These are phyloP conservation scores for Galerina marginata DNA, from an alignment of 768 basidiomycete genomes.

Conservation along the genomic window DNA sequence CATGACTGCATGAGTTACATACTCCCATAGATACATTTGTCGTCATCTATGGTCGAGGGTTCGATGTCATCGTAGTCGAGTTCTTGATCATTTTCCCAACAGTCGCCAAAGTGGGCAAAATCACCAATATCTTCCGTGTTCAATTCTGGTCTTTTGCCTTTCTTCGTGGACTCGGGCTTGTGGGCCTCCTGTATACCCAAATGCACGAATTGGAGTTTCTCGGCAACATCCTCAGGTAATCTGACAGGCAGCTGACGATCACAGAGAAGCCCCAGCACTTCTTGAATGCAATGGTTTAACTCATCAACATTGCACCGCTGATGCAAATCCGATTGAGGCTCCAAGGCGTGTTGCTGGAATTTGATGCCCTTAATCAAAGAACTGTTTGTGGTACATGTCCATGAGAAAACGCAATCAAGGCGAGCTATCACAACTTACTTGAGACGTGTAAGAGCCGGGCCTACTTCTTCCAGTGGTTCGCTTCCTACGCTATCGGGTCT, in stretches of 20 bases:
- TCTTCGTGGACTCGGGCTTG: neutral
- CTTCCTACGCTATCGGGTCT: neutral
- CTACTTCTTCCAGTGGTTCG: slow-evolving; percentile 2
- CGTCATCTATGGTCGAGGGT: no score
- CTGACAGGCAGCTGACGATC: neutral
- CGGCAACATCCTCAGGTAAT: neutral
- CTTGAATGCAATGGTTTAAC: neutral
- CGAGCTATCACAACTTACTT: slow-evolving; percentile 1
- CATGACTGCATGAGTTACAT: no score
- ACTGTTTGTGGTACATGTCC: neutral
- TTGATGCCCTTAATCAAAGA: slow-evolving; percentile 4
- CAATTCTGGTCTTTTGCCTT: slow-evolving; percentile 8
- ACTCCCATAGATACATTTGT: no score
- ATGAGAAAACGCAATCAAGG: neutral
- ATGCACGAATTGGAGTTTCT: slow-evolving; percentile 1
- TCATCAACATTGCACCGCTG: neutral
- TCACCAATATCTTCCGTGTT: neutral
- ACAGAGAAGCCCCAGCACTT: neutral
- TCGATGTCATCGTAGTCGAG: no score
- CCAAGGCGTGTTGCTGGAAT: neutral
- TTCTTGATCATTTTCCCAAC: neutral
- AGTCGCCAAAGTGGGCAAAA: neutral
- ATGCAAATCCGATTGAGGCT: neutral
- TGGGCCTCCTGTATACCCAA: slow-evolving; percentile 1
- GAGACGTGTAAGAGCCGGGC: neutral